Evolutionary conservation across 352 stramenopile genomes (phyloP).

Genomic region (Phytopythium montanum): DNA sequence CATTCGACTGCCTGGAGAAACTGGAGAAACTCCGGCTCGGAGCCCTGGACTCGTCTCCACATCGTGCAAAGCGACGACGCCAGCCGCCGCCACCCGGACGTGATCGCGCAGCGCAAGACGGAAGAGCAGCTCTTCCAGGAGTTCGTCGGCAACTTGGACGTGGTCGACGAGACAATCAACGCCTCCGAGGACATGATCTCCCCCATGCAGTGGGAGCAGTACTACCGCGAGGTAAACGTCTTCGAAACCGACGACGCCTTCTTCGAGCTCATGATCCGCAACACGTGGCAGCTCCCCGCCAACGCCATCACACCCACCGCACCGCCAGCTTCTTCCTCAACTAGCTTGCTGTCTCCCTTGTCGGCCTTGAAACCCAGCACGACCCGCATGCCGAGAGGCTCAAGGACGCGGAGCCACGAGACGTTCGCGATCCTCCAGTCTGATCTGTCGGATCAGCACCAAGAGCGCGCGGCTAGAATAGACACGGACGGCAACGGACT

Average conservation of each 20-base stretch:
- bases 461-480: conserved; percentile 26
- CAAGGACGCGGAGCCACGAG: conserved; percentile 46
- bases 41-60: conserved; percentile 51
- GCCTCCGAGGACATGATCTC: conserved; percentile 27
- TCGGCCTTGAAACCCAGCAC: too few relatives aligned
- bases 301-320: neutral
- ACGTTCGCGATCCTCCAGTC: conserved; percentile 61
- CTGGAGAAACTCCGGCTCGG: conserved; percentile 24
- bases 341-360: neutral
- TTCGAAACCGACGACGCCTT: conserved; percentile 87
- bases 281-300: conserved; percentile 66
- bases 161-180: conserved; percentile 25
- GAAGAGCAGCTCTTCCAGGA: conserved; percentile 69
- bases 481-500: conserved; percentile 77
- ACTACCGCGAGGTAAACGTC: conserved; percentile 89
- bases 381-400: conserved; percentile 21
- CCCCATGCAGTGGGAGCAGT: conserved; percentile 62
- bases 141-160: conserved; percentile 75
- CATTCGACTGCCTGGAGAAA: conserved; percentile 83
- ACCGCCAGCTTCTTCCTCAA: neutral
- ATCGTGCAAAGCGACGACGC: conserved; percentile 68
- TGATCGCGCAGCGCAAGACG: conserved; percentile 49
- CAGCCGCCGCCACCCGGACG: conserved; percentile 65
- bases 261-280: conserved; percentile 88
- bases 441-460: conserved; percentile 40